Percentiles rank a stretch among this genome's conserved stretches.
These are phyloP conservation scores for Tricholoma saponaceum DNA, from an alignment of 768 basidiomycete species.

Conservation along the genomic window DNA sequence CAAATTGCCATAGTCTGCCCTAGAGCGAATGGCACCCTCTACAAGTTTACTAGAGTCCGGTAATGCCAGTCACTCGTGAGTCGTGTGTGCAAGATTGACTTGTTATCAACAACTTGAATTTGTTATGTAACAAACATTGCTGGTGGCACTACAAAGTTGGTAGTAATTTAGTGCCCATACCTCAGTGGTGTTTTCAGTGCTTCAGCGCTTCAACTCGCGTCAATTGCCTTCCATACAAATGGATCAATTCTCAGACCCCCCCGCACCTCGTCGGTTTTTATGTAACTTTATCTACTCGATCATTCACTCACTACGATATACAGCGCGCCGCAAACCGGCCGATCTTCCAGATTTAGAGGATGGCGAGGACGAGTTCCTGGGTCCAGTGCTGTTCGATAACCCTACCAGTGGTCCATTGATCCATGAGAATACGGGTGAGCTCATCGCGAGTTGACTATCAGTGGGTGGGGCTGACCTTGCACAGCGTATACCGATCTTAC, in stretches of 20 bases:
- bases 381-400: background rate
- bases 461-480: background rate
- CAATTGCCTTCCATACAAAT: background rate
- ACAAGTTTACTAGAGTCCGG: too few species aligned
- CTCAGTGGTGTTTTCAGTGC: too few species aligned
- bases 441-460: background rate
- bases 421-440: background rate
- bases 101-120: too few species aligned
- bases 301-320: background rate
- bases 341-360: conserved; percentile 15
- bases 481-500: conserved; percentile 7
- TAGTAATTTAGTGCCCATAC: too few species aligned
- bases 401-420: background rate
- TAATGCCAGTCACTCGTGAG: too few species aligned
- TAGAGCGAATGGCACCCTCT: too few species aligned
- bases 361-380: conserved; percentile 4
- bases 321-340: conserved; percentile 11
- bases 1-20: too few species aligned
- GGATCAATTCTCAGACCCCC: background rate
- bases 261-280: conserved; percentile 12
- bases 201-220: too few species aligned
- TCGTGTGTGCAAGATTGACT: too few species aligned
- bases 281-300: background rate
- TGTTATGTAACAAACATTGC: too few species aligned
- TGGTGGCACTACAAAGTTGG: too few species aligned